These are phyloP conservation scores for Paraphoma chrysanthemicola DNA, from an alignment of 2,329 filamentous ascomycete species.

Conservation along the genomic window DNA sequence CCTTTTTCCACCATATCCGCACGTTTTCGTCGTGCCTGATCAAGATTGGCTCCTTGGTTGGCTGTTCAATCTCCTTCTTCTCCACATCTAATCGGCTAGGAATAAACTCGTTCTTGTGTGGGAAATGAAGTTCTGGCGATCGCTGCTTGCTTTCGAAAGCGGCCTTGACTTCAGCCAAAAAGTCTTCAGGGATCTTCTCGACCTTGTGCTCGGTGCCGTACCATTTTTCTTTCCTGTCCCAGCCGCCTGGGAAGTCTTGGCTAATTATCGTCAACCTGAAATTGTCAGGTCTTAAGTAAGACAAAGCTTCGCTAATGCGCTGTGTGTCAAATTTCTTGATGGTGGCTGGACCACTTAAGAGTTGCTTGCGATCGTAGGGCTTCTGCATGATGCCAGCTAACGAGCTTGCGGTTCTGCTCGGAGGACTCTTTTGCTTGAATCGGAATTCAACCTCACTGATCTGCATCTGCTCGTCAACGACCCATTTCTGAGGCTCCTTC, in stretches of 20 bases:
- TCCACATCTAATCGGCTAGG: slow-evolving; percentile 92
- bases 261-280: slow-evolving; percentile 85
- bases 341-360: slow-evolving; percentile 80
- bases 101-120: slow-evolving; percentile 94
- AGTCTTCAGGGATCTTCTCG: slow-evolving; percentile 78
- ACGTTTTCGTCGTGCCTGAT: slow-evolving; percentile 83
- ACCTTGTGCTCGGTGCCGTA: slow-evolving; percentile 94
- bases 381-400: slow-evolving; percentile 91
- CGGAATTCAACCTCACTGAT: slow-evolving; percentile 94
- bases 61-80: slow-evolving; percentile 85
- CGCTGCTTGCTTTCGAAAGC: slow-evolving; percentile 69
- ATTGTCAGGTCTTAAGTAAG: slow-evolving; percentile 83
- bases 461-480: slow-evolving; percentile 88
- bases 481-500: slow-evolving; percentile 84
- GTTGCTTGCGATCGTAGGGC: slow-evolving; percentile 82
- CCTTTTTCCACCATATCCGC: slow-evolving; percentile 96
- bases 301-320: slow-evolving; percentile 76
- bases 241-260: slow-evolving; percentile 81
- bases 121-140: slow-evolving; percentile 78
- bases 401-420: slow-evolving; percentile 86
- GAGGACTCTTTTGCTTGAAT: slow-evolving; percentile 90
- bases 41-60: slow-evolving; percentile 76
- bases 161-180: slow-evolving; percentile 73
- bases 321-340: slow-evolving; percentile 81
- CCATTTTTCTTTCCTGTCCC: slow-evolving; percentile 93